Conservation (phyloP, 2,329 filamentous ascomycete genomes). For the Ploettnerulaceae sp. region DNA sequence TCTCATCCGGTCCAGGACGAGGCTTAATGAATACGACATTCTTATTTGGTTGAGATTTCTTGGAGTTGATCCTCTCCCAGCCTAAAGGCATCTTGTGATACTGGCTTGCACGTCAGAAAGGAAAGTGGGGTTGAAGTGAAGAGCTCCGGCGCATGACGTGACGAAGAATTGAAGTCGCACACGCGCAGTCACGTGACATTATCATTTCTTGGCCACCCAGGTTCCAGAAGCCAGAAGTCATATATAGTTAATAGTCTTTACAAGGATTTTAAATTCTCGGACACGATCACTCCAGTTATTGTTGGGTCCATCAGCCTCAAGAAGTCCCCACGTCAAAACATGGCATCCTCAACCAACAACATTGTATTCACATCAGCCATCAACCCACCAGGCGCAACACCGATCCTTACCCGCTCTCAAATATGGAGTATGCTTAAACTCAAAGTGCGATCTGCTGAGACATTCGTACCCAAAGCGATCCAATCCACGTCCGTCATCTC, state of each 20-base stretch:
- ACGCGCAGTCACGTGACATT: not conserved
- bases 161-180: no score
- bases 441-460: conserved; percentile 29
- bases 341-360: conserved; percentile 9
- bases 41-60: conserved; percentile 67
- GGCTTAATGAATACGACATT: conserved; percentile 84
- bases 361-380: conserved; percentile 25
- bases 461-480: conserved; percentile 30
- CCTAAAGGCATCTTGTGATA: conserved; percentile 62
- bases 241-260: not conserved
- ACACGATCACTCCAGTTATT: no score
- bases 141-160: no score
- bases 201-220: no score
- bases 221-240: not conserved
- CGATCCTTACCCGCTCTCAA: conserved; percentile 33
- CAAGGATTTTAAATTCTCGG: no score
- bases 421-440: conserved; percentile 35
- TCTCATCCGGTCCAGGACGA: conserved; percentile 58
- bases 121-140: not conserved
- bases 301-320: not conserved
- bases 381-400: conserved; percentile 33
- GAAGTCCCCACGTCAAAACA: not conserved
- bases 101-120: no score
- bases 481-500: conserved; percentile 18
- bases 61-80: conserved; percentile 74